Base-by-base conservation (phyloP, 2,329 filamentous ascomycete species). In the Colletotrichum sublineola region DNA sequence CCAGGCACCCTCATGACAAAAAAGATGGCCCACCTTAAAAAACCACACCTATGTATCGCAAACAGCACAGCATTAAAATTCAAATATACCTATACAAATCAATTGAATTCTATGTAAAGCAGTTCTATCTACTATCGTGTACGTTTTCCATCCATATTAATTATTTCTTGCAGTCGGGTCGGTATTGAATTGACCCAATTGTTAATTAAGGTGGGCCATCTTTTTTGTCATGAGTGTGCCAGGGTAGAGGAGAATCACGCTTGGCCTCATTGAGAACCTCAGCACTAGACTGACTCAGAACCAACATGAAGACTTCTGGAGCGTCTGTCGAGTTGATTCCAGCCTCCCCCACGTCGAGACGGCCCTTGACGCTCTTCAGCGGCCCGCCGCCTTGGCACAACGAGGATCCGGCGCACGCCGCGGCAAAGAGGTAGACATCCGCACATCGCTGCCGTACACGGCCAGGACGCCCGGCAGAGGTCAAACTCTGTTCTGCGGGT, bases 401-500 rank as follows among this genome's bases (percentile, higher is more conserved):
- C 44, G 5, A 60, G 20, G 57, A 60, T 48, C 42, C 65, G 69
- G 65, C 60, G 69, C 65, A 60, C 44, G 44, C 69, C 64, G 58
- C 69, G 60, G 65, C 52, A 48, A 52, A 46, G 31, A 48, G 53
- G 52, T n/a, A 48, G 53, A 46, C 29, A 72, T 29, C 31, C 52
- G 24, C 36, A 60, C 65, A 72, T 72, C 60, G 42, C 42, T 72
- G 46, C 69, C 60, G 36, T 63, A 38, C 48, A 20, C 61, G 48
- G 60, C 46, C 61, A 55, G 33, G 24, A 12, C 46, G 33, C 12
- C 65, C 38, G 63, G 44, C 44, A 33, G 58, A 67, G 68, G 44
- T 20, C 53, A 24, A 64, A 72, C 52, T 69, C 38, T 72, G 60
- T 69, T 64, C 48, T 64, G 66, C 68, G 68, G 68, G 44, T 36